Conservation (phyloP, 805 yeast genomes). For the Monosporozyma aerobia region DNA sequence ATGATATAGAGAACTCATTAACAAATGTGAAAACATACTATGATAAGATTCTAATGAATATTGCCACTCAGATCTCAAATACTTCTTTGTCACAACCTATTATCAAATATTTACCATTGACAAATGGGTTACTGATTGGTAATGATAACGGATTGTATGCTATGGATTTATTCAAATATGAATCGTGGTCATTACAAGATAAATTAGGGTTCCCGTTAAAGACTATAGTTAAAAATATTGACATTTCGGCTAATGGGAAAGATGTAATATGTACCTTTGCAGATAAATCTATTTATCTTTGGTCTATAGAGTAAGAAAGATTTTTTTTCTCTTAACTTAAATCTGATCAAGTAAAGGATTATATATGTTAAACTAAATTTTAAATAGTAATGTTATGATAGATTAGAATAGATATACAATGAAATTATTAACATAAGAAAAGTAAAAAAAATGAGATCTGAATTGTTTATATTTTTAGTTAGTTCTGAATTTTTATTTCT, state of each 20-base stretch:
- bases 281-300: neutral
- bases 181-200: constrained; percentile 29
- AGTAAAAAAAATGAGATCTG: neutral
- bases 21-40: constrained; percentile 9
- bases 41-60: constrained; percentile 21
- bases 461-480: neutral
- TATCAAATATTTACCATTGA: constrained; percentile 9
- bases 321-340: neutral
- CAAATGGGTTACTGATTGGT: constrained; percentile 22
- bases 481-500: neutral
- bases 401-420: neutral
- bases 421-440: neutral
- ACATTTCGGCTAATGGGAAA: constrained; percentile 5
- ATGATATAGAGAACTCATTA: neutral
- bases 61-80: constrained; percentile 23
- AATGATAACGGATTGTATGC: constrained; percentile 22
- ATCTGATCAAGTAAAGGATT: neutral
- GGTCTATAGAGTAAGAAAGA: neutral
- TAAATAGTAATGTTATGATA: neutral
- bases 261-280: constrained; percentile 8
- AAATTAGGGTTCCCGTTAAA: constrained; percentile 26
- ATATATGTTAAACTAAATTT: neutral
- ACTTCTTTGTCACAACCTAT: constrained; percentile 26
- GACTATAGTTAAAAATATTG: constrained; percentile 22
- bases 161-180: constrained; percentile 20